Evolutionary conservation across 331 rosid genomes (phyloP), one percentile per base, ranked within the genome.

Genomic region (Dryas integrifolia): DNA sequence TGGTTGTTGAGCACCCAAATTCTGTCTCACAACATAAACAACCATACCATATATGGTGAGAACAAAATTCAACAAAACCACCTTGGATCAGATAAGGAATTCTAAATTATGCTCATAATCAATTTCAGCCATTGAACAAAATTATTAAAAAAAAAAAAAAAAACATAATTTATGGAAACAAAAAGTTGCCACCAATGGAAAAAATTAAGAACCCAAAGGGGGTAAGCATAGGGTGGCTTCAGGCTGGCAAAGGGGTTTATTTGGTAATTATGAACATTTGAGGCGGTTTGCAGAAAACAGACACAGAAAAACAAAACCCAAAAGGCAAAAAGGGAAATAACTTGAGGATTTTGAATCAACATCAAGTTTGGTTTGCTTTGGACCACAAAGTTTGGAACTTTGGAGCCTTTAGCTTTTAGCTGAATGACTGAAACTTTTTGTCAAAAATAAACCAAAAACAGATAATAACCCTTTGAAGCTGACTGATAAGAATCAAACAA

Each of bases 1-100:
- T 94, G 70, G 76, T 89, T 61, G 57, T 16, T 67, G 69, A 88
- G 70, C 80, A 65, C 87, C 65, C 59, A 41, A 76, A 46, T 50
- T 45, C 89, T 79, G 83, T 30, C 3, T 52, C 76, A 78, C 55
- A 63, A 80, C 30, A 76, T n/a, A 68, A 53, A 77, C 24, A 15
- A 48, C 47, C 47, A 44, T 1, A 13, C 2, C 47, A 60, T 3
- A 40, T 7, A 0, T 62, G 30, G 41, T 40, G 3, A 62, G 7
- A 62, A 16, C 8, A 5, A 53, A 44, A 12, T 67, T 48, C 48
- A 61, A 39, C 46, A 61, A 40, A 58, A 58, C 30, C 44, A 8
- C 61, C 39, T 56, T 5, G 41, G 11, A 44, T 30, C n/a, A 11
- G 3, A 48, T 47, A 14, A n/a, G 49, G 41, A 50, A 30, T 30